Percentiles rank a stretch among this genome's conserved stretches.
Evolutionary conservation across 106 monocot species (phyloP).

Genomic region (Agapanthus africanus): DNA sequence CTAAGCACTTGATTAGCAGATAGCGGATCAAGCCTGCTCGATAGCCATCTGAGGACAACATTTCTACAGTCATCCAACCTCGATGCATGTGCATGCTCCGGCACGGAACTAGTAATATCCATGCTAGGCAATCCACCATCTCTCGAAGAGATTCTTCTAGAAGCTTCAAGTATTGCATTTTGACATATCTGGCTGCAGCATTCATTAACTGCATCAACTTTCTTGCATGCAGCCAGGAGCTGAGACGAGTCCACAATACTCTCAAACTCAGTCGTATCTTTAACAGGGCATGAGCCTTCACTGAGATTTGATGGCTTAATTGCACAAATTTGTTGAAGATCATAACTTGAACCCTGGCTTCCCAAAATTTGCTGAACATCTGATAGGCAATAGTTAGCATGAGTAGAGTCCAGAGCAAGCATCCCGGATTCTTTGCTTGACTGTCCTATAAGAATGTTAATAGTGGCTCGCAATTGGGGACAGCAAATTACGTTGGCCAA

Average conservation of each 20-base stretch:
- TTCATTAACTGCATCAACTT: constrained; percentile 89
- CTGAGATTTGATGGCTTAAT: constrained; percentile 59
- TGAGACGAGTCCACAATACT: constrained; percentile 73
- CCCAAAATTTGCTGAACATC: constrained; percentile 75
- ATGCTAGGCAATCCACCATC: constrained; percentile 42
- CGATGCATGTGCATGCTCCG: constrained; percentile 20
- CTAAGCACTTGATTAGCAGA: constrained; percentile 73
- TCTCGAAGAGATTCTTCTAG: constrained; percentile 46
- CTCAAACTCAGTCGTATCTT: constrained; percentile 56
- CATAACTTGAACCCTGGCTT: constrained; percentile 61
- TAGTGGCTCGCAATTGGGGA: constrained; percentile 85
- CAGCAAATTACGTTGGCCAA: constrained; percentile 97
- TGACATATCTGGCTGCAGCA: constrained; percentile 93
- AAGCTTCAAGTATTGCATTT: constrained; percentile 76
- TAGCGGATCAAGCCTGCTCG: constrained; percentile 57
- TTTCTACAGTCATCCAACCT: constrained; percentile 64
- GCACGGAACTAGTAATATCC: constrained; percentile 13
- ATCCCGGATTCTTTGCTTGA: constrained; percentile 64
- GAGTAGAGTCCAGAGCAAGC: constrained; percentile 63
- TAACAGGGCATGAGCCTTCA: constrained; percentile 64
- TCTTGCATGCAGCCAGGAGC: constrained; percentile 71
- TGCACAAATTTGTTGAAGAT: constrained; percentile 67
- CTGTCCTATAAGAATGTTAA: constrained; percentile 80
- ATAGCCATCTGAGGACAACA: constrained; percentile 87
- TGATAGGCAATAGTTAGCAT: constrained; percentile 87